These are phyloP conservation scores for Papiliotrema fonsecae DNA, from an alignment of 1,284 basidiomycete species.

Conservation along the genomic window DNA sequence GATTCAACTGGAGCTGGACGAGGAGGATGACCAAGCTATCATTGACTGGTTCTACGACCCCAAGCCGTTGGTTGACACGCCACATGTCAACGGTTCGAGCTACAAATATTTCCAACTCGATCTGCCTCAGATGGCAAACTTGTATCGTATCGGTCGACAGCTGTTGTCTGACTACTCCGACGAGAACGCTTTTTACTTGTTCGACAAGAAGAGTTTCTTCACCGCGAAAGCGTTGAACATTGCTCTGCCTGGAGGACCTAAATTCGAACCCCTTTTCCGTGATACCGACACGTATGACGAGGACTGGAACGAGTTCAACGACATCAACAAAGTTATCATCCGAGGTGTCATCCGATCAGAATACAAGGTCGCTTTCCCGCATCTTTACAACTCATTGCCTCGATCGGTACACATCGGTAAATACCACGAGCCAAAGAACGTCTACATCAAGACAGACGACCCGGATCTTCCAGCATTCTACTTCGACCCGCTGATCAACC, in stretches of 20 bases:
- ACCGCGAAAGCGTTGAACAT: constrained; percentile 97
- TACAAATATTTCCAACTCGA: constrained; percentile 92
- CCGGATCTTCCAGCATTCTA: constrained; percentile 99
- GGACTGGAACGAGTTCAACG: constrained; percentile 99
- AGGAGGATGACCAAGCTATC: constrained; percentile 90
- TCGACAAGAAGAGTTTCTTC: constrained; percentile 97
- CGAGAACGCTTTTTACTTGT: constrained; percentile 83
- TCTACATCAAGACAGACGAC: constrained; percentile 98
- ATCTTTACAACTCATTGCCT: constrained; percentile 97
- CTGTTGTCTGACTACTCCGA: constrained; percentile 89
- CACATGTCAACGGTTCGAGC: constrained; percentile 83
- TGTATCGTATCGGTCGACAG: constrained; percentile 92
- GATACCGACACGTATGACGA: constrained; percentile 98
- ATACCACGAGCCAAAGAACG: constrained; percentile 93
- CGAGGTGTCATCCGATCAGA: constrained; percentile 98
- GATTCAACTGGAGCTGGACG: constrained; percentile 93
- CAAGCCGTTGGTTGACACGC: constrained; percentile 85
- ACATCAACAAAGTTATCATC: constrained; percentile 99
- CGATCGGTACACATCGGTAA: constrained; percentile 87
- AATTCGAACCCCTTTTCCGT: constrained; percentile 85
- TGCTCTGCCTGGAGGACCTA: constrained; percentile 97
- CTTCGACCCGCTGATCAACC: constrained; percentile 97
- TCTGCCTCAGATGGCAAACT: constrained; percentile 90
- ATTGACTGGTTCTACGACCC: constrained; percentile 99
- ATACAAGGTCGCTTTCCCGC: constrained; percentile 99